phyloP scores from a whole-genome alignment of 768 basidiomycete species.

The Neoboletus brunneissimus region DNA sequence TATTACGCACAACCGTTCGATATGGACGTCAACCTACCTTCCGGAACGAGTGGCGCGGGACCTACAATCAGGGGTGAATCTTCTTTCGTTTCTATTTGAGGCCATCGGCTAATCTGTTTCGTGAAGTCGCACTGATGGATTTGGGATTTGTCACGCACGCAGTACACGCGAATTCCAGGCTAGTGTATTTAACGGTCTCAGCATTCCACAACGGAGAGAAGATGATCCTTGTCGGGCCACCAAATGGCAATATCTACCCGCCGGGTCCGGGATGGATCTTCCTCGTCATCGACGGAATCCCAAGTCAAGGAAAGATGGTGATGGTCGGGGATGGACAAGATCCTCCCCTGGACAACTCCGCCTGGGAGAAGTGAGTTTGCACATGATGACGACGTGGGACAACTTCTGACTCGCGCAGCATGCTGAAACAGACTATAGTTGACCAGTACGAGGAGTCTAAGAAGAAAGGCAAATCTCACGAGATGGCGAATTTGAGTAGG shows the following conservation, averaged over 20 bases:
- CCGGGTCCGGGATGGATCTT: constrained; percentile 81
- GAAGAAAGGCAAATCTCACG: constrained; percentile 24
- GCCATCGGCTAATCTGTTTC: constrained; percentile 6
- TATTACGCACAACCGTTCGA: constrained; percentile 45
- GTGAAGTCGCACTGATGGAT: constrained; percentile 72
- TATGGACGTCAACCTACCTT: constrained; percentile 44
- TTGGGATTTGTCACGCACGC: constrained; percentile 79
- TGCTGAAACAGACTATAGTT: constrained; percentile 45
- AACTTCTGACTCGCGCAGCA: constrained; percentile 32
- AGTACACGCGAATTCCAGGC: constrained; percentile 71
- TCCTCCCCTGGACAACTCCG: constrained; percentile 56
- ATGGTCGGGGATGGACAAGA: constrained; percentile 67
- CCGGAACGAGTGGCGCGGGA: constrained; percentile 32
- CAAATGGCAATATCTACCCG: constrained; percentile 63
- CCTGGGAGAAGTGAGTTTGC: constrained; percentile 55
- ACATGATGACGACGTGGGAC: neutral
- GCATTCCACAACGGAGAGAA: constrained; percentile 41
- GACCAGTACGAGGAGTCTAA: constrained; percentile 50
- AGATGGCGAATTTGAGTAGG: constrained; percentile 9
- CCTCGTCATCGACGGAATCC: constrained; percentile 61
- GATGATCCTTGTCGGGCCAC: constrained; percentile 63
- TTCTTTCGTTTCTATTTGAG: neutral
- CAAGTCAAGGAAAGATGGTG: constrained; percentile 58
- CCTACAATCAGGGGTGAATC: constrained; percentile 50
- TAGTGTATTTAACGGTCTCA: constrained; percentile 59